These are phyloP conservation scores for Malus sieversii DNA, from an alignment of 306 rosid species.

Conservation along the genomic window DNA sequence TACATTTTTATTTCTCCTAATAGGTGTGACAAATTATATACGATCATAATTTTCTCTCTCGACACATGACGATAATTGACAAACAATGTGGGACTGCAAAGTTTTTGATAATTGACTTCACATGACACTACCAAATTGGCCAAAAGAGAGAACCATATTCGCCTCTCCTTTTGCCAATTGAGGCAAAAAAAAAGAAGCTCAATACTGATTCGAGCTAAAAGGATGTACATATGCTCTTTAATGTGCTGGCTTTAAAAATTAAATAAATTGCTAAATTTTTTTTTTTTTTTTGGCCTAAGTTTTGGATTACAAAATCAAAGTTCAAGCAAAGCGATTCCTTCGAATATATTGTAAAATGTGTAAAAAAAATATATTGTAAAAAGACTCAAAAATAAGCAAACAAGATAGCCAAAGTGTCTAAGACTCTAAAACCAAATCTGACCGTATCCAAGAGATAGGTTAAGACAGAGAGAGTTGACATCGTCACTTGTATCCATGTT, in stretches of 20 bases:
- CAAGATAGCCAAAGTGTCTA: not conserved
- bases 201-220: not conserved
- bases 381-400: not conserved
- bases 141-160: slow-evolving; percentile 40
- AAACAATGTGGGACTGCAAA: not conserved
- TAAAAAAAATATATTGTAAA: not conserved
- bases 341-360: not conserved
- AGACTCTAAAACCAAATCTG: too few relatives aligned
- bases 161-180: not conserved
- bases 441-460: not conserved
- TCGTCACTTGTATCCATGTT: not conserved
- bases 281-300: too few relatives aligned
- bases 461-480: not conserved
- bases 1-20: too few relatives aligned
- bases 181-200: not conserved
- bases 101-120: slow-evolving; percentile 14
- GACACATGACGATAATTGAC: not conserved
- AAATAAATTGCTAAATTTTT: too few relatives aligned
- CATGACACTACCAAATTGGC: slow-evolving; percentile 11
- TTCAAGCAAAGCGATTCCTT: not conserved
- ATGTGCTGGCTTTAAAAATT: not conserved
- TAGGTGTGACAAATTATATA: too few relatives aligned
- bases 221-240: not conserved
- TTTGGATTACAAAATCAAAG: too few relatives aligned
- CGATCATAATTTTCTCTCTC: not conserved